phyloP scores from a whole-genome alignment of 2,329 filamentous ascomycete species.

The Aspergillus uvarum region DNA sequence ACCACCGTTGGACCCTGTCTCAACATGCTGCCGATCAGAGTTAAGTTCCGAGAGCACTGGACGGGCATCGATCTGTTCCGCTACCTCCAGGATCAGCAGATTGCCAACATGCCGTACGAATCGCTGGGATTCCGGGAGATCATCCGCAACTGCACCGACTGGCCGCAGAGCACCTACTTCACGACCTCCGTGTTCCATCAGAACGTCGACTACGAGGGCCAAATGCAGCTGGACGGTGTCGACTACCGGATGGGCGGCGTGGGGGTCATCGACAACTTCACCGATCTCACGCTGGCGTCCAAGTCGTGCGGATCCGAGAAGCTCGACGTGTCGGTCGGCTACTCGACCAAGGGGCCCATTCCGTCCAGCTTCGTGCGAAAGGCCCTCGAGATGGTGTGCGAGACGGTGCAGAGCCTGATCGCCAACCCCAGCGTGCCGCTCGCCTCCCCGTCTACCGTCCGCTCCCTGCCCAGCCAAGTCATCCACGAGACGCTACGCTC shows the following conservation, averaged over 20 bases:
- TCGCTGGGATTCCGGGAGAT: conserved; percentile 58
- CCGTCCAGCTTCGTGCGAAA: conserved; percentile 34
- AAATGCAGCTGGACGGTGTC: conserved; percentile 40
- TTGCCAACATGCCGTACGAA: conserved; percentile 57
- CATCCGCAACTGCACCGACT: conserved; percentile 44
- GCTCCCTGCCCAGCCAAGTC: conserved; percentile 33
- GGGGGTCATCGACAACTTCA: conserved; percentile 42
- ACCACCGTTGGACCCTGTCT: conserved; percentile 64
- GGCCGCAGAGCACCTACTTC: conserved; percentile 43
- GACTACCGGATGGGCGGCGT: conserved; percentile 41
- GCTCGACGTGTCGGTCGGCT: conserved; percentile 39
- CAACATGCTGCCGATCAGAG: conserved; percentile 65
- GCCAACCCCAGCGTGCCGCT: conserved; percentile 35
- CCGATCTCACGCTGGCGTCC: conserved; percentile 42
- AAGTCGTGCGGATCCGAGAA: conserved; percentile 34
- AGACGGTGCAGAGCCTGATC: conserved; percentile 38
- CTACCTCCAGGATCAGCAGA: conserved; percentile 58
- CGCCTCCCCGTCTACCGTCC: conserved; percentile 34
- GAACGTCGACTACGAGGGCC: conserved; percentile 36
- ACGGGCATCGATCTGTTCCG: conserved; percentile 55
- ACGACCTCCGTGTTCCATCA: conserved; percentile 44
- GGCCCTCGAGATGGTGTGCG: conserved; percentile 43
- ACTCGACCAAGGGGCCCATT: conserved; percentile 39
- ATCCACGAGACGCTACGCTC: conserved; percentile 28
- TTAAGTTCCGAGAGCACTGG: conserved; percentile 55